These are phyloP conservation scores for Hemerocallis citrina DNA, from an alignment of 106 monocot species.

Conservation along the genomic window DNA sequence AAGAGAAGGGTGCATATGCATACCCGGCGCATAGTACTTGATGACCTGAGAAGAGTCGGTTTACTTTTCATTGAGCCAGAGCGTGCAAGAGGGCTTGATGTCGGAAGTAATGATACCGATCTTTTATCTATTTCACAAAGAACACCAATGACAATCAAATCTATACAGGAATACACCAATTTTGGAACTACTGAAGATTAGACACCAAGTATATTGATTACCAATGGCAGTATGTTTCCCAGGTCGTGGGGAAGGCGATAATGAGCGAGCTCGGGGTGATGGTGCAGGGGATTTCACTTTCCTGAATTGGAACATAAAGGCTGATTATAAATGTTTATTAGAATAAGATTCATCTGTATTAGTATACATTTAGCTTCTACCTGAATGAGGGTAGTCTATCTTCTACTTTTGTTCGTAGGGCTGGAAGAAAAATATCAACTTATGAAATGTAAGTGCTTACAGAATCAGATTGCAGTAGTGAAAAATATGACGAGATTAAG, in stretches of 20 bases:
- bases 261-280: constrained; percentile 23
- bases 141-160: neutral
- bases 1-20: neutral
- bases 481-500: neutral
- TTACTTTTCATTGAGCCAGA: constrained; percentile 49
- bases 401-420: constrained; percentile 14
- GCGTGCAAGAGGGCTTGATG: constrained; percentile 23
- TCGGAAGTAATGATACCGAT: constrained; percentile 34
- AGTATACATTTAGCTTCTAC: constrained; percentile 5
- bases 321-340: too few relatives aligned
- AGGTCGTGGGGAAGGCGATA: constrained; percentile 31
- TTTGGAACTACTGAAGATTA: neutral
- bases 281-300: constrained; percentile 24
- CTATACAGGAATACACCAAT: too few relatives aligned
- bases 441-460: too few relatives aligned
- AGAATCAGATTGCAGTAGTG: neutral
- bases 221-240: constrained; percentile 15
- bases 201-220: too few relatives aligned
- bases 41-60: constrained; percentile 27
- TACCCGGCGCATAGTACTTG: constrained; percentile 39
- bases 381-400: constrained; percentile 53
- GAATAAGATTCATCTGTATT: too few relatives aligned
- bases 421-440: constrained; percentile 12
- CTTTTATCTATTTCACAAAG: constrained; percentile 30
- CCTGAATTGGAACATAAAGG: constrained; percentile 16